Percentiles rank a stretch among this genome's conserved stretches.
Conservation (phyloP, 305 asterid species). For the Ruellia speciosa region DNA sequence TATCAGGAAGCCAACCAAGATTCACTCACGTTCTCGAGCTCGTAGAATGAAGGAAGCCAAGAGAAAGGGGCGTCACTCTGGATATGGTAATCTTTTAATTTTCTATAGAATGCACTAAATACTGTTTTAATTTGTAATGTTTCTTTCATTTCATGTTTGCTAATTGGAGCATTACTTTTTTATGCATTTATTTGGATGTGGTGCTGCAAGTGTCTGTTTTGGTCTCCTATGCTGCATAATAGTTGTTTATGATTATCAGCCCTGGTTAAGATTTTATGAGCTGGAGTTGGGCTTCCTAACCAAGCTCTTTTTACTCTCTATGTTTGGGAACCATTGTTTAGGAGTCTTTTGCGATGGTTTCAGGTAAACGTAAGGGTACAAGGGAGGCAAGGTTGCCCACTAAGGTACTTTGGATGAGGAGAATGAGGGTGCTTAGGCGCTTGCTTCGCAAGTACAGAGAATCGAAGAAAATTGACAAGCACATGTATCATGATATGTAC, state of each 20-base stretch:
- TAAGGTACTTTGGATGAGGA: slow-evolving; percentile 67
- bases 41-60: slow-evolving; percentile 76
- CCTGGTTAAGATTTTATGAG: neutral
- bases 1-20: slow-evolving; percentile 72
- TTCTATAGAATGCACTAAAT: neutral
- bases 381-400: slow-evolving; percentile 75
- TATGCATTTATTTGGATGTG: neutral
- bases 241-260: neutral
- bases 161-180: too few relatives aligned
- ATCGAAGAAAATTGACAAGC: slow-evolving; percentile 66
- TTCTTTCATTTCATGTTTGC: neutral
- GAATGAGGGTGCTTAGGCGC: slow-evolving; percentile 67
- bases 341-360: neutral
- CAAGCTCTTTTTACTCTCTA: neutral
- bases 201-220: neutral
- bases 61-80: slow-evolving; percentile 80
- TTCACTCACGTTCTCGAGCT: slow-evolving; percentile 71
- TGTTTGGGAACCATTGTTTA: neutral
- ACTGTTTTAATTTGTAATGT: neutral
- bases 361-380: slow-evolving; percentile 78
- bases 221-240: neutral
- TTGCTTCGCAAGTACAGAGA: slow-evolving; percentile 72
- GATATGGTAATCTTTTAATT: slow-evolving; percentile 43
- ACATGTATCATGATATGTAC: slow-evolving; percentile 86
- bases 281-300: neutral